Evolutionary conservation across 2,329 filamentous ascomycete species (phyloP).

Genomic region (Pyrenophora seminiperda): DNA sequence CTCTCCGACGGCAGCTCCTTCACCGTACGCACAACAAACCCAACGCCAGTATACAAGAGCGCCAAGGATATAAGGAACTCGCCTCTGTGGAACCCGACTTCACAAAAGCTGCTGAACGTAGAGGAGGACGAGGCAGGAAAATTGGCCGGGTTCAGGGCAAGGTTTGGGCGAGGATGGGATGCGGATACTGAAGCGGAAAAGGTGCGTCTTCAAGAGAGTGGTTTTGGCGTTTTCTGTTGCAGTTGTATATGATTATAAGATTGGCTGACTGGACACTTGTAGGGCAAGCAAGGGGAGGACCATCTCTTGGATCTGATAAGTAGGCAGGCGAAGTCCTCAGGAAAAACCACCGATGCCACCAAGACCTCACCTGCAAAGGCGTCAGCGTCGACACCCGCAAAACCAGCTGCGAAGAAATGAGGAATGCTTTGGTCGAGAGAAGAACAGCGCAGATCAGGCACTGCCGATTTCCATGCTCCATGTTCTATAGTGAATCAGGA

Average conservation of each 20-base stretch:
- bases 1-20: conserved; percentile 90
- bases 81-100: conserved; percentile 86
- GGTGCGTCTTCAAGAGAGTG: conserved; percentile 4
- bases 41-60: conserved; percentile 64
- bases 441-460: not conserved
- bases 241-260: no score
- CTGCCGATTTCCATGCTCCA: not conserved
- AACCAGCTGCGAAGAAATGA: conserved; percentile 20
- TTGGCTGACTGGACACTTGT: conserved; percentile 2
- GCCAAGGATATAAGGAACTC: conserved; percentile 89
- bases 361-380: conserved; percentile 24
- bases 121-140: conserved; percentile 95
- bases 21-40: conserved; percentile 77
- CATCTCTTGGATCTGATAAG: conserved; percentile 43
- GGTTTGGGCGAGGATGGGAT: conserved; percentile 87
- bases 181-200: conserved; percentile 29
- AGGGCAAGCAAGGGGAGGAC: conserved; percentile 30
- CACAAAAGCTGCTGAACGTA: conserved; percentile 79
- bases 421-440: not conserved
- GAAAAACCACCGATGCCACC: conserved; percentile 19
- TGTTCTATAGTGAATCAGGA: not conserved
- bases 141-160: conserved; percentile 80
- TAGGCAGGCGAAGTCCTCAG: conserved; percentile 23
- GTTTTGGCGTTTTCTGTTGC: no score
- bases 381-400: conserved; percentile 10